Evolutionary conservation across 2,329 filamentous ascomycete species (phyloP), one percentile per base, ranked within the genome.

Genomic region (Colletotrichum karsti): DNA sequence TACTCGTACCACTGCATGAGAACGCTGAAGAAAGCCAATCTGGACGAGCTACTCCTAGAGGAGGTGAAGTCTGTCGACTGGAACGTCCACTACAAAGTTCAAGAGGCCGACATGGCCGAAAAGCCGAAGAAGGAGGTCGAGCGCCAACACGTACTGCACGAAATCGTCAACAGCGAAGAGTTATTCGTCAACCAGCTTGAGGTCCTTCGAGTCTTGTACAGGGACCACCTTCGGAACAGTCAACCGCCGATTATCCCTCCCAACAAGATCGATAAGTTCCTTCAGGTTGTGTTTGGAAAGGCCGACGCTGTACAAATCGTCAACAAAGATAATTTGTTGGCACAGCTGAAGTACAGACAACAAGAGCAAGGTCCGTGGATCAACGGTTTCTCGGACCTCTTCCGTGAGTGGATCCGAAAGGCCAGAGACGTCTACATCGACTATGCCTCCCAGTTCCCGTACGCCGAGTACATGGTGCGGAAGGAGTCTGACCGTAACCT

Each of bases 381-480:
- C 66, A 86, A 89, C 12, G 96, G 96, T 3, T 98, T 98, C 80
- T 98, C 95, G 77, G 96, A 98, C 75, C 93, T 99, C 55, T 98
- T 99, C 84, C 87, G 96, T 66, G 96, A 99, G 81, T 99, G 96
- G 96, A 97, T 98, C 70, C 90, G 96, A 70, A 98, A 98, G 79
- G 96, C 96, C 33, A 94, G 92, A 78, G 84, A 87, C 3, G 92
- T 93, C 10, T 99, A 98, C 77, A 90, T 98, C 69, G 94, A 97
- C 66, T 99, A 98, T 78, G 95, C 95, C 41, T 91, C 92, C 1
- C 91, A 91, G 0, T 98, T 96, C 73, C 95, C 95, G 1, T 90
- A 91, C 66, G 95, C 96, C 1, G 91, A 90, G 39, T 95, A 93
- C 76, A 84, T 95, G 59, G 90, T 99, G 18, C 91, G 94, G 59